phyloP scores from a whole-genome alignment of 768 basidiomycete genomes.

The Phylloporus scabripes region DNA sequence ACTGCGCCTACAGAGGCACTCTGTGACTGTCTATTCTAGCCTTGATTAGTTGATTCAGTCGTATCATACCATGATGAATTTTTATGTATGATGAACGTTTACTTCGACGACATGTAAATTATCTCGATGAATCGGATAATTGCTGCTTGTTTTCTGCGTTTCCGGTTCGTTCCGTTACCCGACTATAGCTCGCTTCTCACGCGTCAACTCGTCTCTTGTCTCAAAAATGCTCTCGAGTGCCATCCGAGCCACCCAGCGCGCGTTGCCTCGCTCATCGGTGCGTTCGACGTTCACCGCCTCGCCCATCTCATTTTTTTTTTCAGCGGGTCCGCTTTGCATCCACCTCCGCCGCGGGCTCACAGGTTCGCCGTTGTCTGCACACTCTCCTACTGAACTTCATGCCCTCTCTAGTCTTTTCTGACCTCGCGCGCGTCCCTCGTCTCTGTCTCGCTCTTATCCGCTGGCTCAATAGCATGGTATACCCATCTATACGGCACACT shows the following conservation, averaged over 20 bases:
- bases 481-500: conserved; percentile 87
- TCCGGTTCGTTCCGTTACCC: conserved; percentile 47
- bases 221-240: conserved; percentile 80
- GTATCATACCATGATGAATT: conserved; percentile 16
- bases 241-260: conserved; percentile 56
- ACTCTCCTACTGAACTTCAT: not conserved
- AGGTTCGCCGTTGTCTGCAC: conserved; percentile 44
- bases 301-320: conserved; percentile 11
- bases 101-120: conserved; percentile 25
- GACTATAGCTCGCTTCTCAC: conserved; percentile 39
- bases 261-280: conserved; percentile 48
- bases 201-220: conserved; percentile 27
- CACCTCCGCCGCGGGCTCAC: conserved; percentile 53
- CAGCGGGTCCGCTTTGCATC: conserved; percentile 69
- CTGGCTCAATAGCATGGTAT: conserved; percentile 94
- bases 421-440: conserved; percentile 70
- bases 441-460: conserved; percentile 71
- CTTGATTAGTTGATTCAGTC: conserved; percentile 6
- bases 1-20: conserved; percentile 45
- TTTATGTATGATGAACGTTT: conserved; percentile 12
- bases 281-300: conserved; percentile 19
- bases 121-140: conserved; percentile 18
- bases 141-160: conserved; percentile 20
- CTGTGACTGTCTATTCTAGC: conserved; percentile 64
- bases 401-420: conserved; percentile 46